Evolutionary conservation across 2,329 filamentous ascomycete genomes (phyloP), one percentile per base, ranked within the genome.

Genomic region (Monilinia laxa): DNA sequence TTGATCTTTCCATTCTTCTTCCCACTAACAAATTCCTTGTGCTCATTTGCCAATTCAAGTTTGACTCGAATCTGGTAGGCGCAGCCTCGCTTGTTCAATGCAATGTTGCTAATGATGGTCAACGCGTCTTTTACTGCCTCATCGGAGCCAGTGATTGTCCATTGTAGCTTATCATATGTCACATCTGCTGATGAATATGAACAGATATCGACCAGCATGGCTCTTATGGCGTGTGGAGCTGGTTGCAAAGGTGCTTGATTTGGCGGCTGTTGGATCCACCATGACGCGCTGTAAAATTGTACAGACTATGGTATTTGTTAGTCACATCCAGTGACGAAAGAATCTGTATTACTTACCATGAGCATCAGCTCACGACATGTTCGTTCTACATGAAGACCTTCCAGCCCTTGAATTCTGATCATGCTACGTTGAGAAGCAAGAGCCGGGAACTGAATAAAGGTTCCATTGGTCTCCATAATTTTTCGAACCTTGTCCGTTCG

Each of bases 1-100:
- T 99, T 99, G 80, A 99, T 99, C 82, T 99, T 99, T 79, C 95
- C 95, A 75, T 99, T 99, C 83, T 99, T 99, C 84, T 99, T 99
- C 73, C 95, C 95, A 73, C 93, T 97, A 67, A 99, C 95, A 77
- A 99, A 99, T 76, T 99, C 95, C 79, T 99, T 99, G 82, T 99
- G 95, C 81, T 99, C 95, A 76, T 98, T 98, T 75, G 95, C 95
- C 66, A 99, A 89, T 81, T 99, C 95, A 70, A 99, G 96, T 83
- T 98, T 98, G 76, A 99, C 94, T 66, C 93, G 88, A 77, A 99
- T 96, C 77, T 96, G 93, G 75, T 96, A 96, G 72, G 58, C 58
- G 92, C 45, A 91, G 53, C 90, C 88, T 73, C 93, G 90, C 71
- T 90, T 89, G 68, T 96, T 91, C 75, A 97, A 96, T 53, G 91